phyloP scores from a whole-genome alignment of 305 asterid species.

The Fraxinus paxiana region DNA sequence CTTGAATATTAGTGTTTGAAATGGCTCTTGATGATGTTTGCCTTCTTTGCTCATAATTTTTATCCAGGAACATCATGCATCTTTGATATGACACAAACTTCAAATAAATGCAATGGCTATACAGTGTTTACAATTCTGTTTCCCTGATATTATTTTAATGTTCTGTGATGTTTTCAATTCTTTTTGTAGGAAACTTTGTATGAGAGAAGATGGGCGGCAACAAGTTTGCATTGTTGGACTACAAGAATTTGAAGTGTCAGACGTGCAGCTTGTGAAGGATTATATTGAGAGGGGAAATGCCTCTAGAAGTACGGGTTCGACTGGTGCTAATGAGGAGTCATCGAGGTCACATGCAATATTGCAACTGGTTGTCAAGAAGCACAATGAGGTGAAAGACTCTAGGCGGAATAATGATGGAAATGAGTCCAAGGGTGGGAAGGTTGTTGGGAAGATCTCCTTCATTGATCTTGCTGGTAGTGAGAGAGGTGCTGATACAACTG shows the following conservation, averaged over 20 bases:
- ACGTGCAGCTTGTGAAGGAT: slow-evolving; percentile 93
- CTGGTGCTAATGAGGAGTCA: slow-evolving; percentile 99
- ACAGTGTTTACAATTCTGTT: background rate
- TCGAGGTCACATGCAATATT: slow-evolving; percentile 97
- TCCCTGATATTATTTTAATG: background rate
- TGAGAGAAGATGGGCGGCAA: slow-evolving; percentile 98
- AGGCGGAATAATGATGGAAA: slow-evolving; percentile 71
- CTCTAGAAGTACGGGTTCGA: slow-evolving; percentile 95
- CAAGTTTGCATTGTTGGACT: slow-evolving; percentile 98
- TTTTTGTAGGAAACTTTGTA: slow-evolving; percentile 74
- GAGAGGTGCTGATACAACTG: slow-evolving; percentile 99
- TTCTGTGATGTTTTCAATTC: background rate
- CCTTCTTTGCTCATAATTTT: background rate
- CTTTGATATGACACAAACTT: background rate
- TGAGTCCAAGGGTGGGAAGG: slow-evolving; percentile 60
- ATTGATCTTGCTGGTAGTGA: slow-evolving; percentile 97
- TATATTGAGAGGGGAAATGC: slow-evolving; percentile 93
- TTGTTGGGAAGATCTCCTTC: slow-evolving; percentile 64
- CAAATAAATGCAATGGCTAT: background rate
- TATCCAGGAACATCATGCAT: background rate
- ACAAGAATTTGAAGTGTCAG: slow-evolving; percentile 98
- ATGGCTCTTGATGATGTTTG: slow-evolving; percentile 8
- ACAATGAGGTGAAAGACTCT: slow-evolving; percentile 79
- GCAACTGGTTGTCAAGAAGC: slow-evolving; percentile 91
- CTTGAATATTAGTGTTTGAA: background rate